Evolutionary conservation across 2,329 filamentous ascomycete genomes (phyloP).

Genomic region (Botrytis fabae): DNA sequence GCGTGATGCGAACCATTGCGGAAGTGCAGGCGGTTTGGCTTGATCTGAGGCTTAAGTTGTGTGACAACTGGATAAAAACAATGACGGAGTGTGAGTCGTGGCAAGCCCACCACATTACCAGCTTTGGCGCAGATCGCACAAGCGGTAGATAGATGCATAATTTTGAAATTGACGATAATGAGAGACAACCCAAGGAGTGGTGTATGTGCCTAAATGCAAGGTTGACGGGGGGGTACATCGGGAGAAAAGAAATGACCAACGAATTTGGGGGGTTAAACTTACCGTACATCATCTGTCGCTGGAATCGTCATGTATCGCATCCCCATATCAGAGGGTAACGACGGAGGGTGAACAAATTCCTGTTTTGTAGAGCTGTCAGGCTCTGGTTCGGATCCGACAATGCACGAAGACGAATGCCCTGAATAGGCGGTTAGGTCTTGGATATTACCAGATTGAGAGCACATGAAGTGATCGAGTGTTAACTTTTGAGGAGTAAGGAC

Average conservation of each 20-base stretch:
- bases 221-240: slow-evolving; percentile 27
- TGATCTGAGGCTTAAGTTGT: slow-evolving; percentile 39
- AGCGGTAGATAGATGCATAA: slow-evolving; percentile 28
- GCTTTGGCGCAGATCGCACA: slow-evolving; percentile 27
- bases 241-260: slow-evolving; percentile 36
- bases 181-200: slow-evolving; percentile 23
- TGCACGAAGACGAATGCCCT: slow-evolving; percentile 39
- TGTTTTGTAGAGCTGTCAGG: slow-evolving; percentile 41
- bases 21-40: slow-evolving; percentile 30
- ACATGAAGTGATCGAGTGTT: slow-evolving; percentile 41
- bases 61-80: slow-evolving; percentile 32
- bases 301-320: slow-evolving; percentile 40
- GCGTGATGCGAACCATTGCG: slow-evolving; percentile 36
- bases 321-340: slow-evolving; percentile 41
- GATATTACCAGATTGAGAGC: slow-evolving; percentile 42
- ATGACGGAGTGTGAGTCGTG: slow-evolving; percentile 35
- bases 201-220: slow-evolving; percentile 37
- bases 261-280: slow-evolving; percentile 29
- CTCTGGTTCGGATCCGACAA: slow-evolving; percentile 40
- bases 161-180: slow-evolving; percentile 25
- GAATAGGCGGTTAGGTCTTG: slow-evolving; percentile 40
- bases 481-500: slow-evolving; percentile 36
- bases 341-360: slow-evolving; percentile 36
- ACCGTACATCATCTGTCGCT: slow-evolving; percentile 42
- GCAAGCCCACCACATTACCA: slow-evolving; percentile 31